These are phyloP conservation scores for Gleditsia sinensis DNA, from an alignment of 306 rosid genomes.

Conservation along the genomic window DNA sequence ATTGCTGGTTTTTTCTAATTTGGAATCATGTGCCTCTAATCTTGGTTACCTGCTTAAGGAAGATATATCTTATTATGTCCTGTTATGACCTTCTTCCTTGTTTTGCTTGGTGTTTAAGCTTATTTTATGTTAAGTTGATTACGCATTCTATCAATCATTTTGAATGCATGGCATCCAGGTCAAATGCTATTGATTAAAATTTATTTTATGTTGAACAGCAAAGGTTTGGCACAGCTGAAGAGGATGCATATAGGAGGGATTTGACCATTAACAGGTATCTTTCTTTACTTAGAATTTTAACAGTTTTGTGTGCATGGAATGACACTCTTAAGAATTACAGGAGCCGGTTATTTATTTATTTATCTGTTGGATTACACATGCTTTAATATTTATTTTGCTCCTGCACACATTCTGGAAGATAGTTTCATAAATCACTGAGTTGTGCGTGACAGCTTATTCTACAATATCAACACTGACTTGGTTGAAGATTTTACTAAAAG, in stretches of 20 bases:
- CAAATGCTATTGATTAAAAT: slow-evolving; percentile 25
- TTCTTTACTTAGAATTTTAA: slow-evolving; percentile 8
- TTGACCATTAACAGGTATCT: slow-evolving; percentile 87
- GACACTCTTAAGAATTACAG: slow-evolving; percentile 10
- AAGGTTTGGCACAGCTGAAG: slow-evolving; percentile 82
- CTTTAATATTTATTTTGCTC: background rate
- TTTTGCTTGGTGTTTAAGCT: slow-evolving; percentile 6
- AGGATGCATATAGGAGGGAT: slow-evolving; percentile 98
- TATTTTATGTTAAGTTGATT: slow-evolving; percentile 19
- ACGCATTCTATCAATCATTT: slow-evolving; percentile 16
- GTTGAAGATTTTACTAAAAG: slow-evolving; percentile 88
- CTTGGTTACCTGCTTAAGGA: slow-evolving; percentile 8
- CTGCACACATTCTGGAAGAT: slow-evolving; percentile 14
- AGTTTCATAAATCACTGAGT: slow-evolving; percentile 23
- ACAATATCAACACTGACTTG: slow-evolving; percentile 72
- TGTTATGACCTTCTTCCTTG: background rate
- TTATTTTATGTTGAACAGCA: slow-evolving; percentile 59
- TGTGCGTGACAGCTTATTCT: slow-evolving; percentile 73
- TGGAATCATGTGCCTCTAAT: slow-evolving; percentile 5
- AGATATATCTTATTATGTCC: background rate
- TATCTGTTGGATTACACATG: slow-evolving; percentile 3
- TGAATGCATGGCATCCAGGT: slow-evolving; percentile 24
- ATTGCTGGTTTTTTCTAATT: slow-evolving; percentile 5
- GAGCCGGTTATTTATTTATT: background rate
- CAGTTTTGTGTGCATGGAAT: slow-evolving; percentile 4